Percentiles rank a stretch among this genome's conserved stretches.
phyloP scores from a whole-genome alignment of 2,329 filamentous ascomycete species.

The Plectosphaerella sp. region DNA sequence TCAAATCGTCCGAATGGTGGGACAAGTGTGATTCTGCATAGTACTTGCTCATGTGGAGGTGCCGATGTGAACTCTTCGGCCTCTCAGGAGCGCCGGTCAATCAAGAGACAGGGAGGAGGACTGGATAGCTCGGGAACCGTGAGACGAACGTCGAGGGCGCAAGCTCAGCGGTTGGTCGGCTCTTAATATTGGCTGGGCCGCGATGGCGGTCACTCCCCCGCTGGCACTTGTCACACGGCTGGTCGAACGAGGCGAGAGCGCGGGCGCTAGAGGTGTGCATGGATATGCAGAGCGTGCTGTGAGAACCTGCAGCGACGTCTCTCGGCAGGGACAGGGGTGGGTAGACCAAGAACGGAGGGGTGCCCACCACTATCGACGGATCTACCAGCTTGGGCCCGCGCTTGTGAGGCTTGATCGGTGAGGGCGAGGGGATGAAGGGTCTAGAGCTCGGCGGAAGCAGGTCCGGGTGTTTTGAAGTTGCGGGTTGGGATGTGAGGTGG shows the following conservation, averaged over 20 bases:
- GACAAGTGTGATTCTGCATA: conserved; percentile 19
- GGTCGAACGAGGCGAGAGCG: conserved; percentile 14
- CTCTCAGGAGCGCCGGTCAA: conserved; percentile 7
- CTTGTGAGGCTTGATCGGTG: neutral
- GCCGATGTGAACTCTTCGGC: neutral
- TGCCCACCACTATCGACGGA: conserved; percentile 9
- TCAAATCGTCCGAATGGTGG: neutral
- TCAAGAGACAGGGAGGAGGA: conserved; percentile 16
- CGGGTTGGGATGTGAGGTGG: no score
- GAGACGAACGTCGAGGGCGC: conserved; percentile 17
- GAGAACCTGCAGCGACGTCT: conserved; percentile 2
- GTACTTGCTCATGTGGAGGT: conserved; percentile 20
- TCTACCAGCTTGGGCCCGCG: neutral
- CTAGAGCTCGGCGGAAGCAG: no score
- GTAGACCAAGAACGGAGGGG: conserved; percentile 13
- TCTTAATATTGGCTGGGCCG: conserved; percentile 49
- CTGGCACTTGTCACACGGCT: conserved; percentile 27
- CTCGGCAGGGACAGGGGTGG: conserved; percentile 7
- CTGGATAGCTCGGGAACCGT: conserved; percentile 9
- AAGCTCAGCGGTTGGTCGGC: conserved; percentile 39
- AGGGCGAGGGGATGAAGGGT: no score
- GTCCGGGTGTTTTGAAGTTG: no score
- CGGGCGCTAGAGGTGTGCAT: conserved; percentile 20
- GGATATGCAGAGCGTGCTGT: conserved; percentile 9
- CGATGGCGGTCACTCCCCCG: conserved; percentile 28